Conservation (phyloP, 2,329 filamentous ascomycete species). For the Ceratocystis diversiconidia region DNA sequence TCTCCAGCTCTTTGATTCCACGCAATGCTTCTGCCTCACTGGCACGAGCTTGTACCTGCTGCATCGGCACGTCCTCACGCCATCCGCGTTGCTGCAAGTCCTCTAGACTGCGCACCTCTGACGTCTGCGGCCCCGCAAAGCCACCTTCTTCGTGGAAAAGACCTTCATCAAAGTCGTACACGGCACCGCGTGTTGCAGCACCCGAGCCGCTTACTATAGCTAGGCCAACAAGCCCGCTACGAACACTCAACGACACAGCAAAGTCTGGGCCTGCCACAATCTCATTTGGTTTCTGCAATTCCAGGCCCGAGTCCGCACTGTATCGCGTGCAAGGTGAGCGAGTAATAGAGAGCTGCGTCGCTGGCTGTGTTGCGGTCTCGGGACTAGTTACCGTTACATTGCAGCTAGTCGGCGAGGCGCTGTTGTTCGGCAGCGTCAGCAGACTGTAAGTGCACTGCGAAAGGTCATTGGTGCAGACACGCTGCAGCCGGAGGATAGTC, state of each 20-base stretch:
- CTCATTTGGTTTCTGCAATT: neutral
- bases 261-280: neutral
- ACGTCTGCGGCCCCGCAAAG: slow-evolving; percentile 3
- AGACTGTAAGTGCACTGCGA: neutral
- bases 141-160: neutral
- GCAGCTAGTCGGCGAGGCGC: neutral
- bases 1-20: slow-evolving; percentile 5
- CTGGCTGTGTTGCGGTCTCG: neutral
- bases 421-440: neutral
- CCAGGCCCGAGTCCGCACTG: neutral
- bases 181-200: neutral
- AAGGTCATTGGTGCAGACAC: neutral
- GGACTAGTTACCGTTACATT: neutral
- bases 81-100: neutral
- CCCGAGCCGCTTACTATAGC: neutral
- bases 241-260: neutral
- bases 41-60: neutral
- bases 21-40: neutral
- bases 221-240: neutral
- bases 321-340: neutral
- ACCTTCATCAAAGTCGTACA: neutral
- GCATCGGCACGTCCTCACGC: neutral
- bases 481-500: slow-evolving; percentile 1
- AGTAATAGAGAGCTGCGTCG: neutral
- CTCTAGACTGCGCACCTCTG: neutral